Evolutionary conservation across 2,329 filamentous ascomycete species (phyloP).

Genomic region (Penicillium frequentans): DNA sequence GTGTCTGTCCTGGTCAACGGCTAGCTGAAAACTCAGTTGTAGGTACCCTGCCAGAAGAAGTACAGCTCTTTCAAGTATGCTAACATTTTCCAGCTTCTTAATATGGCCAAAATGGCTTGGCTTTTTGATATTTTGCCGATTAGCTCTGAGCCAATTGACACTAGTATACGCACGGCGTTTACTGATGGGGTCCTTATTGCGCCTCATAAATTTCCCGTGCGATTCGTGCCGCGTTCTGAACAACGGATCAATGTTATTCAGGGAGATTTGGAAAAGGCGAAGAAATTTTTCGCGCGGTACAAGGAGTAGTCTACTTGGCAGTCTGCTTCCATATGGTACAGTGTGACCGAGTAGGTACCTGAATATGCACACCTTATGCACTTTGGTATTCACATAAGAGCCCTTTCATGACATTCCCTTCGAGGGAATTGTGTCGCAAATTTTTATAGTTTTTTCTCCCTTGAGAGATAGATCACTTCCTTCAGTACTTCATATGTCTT

Average conservation of each 20-base stretch:
- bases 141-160: not conserved
- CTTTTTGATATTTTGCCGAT: not conserved
- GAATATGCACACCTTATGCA: too few species aligned
- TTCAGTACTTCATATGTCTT: too few species aligned
- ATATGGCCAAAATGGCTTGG: slow-evolving; percentile 1
- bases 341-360: too few species aligned
- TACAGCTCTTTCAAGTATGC: not conserved
- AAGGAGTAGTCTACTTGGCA: not conserved
- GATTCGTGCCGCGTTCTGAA: not conserved
- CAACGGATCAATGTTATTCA: not conserved
- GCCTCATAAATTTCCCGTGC: not conserved
- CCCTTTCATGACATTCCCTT: too few species aligned
- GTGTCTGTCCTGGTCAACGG: not conserved
- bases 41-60: not conserved
- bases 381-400: too few species aligned
- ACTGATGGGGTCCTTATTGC: not conserved
- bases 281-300: not conserved
- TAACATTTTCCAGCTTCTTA: not conserved
- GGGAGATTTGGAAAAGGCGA: not conserved
- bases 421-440: too few species aligned
- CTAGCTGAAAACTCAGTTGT: slow-evolving; percentile 2
- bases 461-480: not conserved
- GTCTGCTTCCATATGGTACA: not conserved
- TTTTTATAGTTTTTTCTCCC: not conserved
- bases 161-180: not conserved